Evolutionary conservation across 768 basidiomycete genomes (phyloP).

Genomic region (Leccinum pellstonianum): DNA sequence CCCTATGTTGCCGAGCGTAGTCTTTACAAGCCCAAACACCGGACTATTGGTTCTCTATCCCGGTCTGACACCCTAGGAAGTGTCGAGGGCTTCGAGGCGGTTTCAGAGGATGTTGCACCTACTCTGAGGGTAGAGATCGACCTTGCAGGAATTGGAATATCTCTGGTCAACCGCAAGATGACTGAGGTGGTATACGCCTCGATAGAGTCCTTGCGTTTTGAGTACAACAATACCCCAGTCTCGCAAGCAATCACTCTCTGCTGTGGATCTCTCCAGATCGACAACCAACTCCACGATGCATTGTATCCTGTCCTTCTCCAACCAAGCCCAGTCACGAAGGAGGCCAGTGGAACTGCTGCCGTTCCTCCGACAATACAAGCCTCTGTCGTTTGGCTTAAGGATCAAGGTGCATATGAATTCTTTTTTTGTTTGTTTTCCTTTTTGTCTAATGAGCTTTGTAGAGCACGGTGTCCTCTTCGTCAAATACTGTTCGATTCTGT

Average conservation of each 20-base stretch:
- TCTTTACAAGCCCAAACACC: slow-evolving; percentile 77
- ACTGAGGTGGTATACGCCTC: slow-evolving; percentile 90
- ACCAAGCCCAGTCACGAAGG: slow-evolving; percentile 82
- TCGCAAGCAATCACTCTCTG: slow-evolving; percentile 80
- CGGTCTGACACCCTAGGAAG: slow-evolving; percentile 70
- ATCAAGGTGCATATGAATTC: too few species aligned
- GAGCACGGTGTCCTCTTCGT: slow-evolving; percentile 98
- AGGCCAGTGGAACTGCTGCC: slow-evolving; percentile 71
- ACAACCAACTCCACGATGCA: slow-evolving; percentile 97
- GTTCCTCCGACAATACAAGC: slow-evolving; percentile 82
- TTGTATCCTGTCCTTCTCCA: slow-evolving; percentile 93
- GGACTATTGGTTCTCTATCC: slow-evolving; percentile 43
- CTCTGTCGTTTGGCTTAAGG: slow-evolving; percentile 88
- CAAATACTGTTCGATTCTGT: slow-evolving; percentile 92
- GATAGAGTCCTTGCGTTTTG: slow-evolving; percentile 73
- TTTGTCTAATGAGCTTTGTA: slow-evolving; percentile 30
- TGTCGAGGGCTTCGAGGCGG: slow-evolving; percentile 79
- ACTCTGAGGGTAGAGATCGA: slow-evolving; percentile 68
- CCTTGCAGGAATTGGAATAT: slow-evolving; percentile 89
- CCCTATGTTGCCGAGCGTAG: slow-evolving; percentile 84
- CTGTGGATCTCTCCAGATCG: slow-evolving; percentile 87
- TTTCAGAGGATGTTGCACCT: slow-evolving; percentile 69
- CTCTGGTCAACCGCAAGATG: slow-evolving; percentile 83
- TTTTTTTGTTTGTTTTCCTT: too few species aligned
- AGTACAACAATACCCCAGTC: slow-evolving; percentile 76